A percentile compares a stretch with the other conserved stretches of the same genome.
Conservation (phyloP, 108 stramenopile genomes). For the Discostella stelligeroides region DNA sequence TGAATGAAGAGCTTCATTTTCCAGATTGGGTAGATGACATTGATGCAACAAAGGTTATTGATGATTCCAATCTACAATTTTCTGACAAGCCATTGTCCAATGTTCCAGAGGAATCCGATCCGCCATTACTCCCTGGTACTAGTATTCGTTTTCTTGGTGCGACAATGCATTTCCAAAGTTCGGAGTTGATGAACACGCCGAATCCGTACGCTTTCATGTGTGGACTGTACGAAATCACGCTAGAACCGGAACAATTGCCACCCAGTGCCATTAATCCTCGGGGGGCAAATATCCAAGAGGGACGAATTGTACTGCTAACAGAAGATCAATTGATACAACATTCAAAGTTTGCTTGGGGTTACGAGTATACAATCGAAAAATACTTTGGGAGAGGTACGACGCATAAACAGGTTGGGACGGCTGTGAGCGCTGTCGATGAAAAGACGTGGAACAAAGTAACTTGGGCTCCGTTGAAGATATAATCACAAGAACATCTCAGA, state of each 20-base stretch:
- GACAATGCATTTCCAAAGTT: constrained; percentile 34
- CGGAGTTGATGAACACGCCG: constrained; percentile 14
- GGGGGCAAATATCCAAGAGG: constrained; percentile 45
- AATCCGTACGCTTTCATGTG: constrained; percentile 45
- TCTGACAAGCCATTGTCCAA: background rate
- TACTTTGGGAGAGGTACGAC: constrained; percentile 39
- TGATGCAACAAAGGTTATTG: constrained; percentile 7
- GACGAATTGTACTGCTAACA: constrained; percentile 37
- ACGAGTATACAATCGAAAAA: constrained; percentile 38
- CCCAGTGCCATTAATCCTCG: constrained; percentile 26
- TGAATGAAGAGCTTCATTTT: constrained; percentile 38
- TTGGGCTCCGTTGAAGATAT: constrained; percentile 34
- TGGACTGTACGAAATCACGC: constrained; percentile 47
- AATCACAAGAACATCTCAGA: background rate
- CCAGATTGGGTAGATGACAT: constrained; percentile 37
- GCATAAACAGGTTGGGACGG: constrained; percentile 31
- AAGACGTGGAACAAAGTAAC: constrained; percentile 6
- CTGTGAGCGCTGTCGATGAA: constrained; percentile 26
- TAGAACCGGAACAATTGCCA: constrained; percentile 27
- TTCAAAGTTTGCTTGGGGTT: constrained; percentile 49
- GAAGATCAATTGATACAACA: constrained; percentile 44
- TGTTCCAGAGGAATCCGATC: background rate
- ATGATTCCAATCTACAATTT: constrained; percentile 17
- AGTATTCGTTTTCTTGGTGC: constrained; percentile 44
- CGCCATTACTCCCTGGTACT: constrained; percentile 12